Percentiles rank a stretch among this genome's conserved stretches.
Conservation (phyloP, 306 rosid species). For the Myrica gale region DNA sequence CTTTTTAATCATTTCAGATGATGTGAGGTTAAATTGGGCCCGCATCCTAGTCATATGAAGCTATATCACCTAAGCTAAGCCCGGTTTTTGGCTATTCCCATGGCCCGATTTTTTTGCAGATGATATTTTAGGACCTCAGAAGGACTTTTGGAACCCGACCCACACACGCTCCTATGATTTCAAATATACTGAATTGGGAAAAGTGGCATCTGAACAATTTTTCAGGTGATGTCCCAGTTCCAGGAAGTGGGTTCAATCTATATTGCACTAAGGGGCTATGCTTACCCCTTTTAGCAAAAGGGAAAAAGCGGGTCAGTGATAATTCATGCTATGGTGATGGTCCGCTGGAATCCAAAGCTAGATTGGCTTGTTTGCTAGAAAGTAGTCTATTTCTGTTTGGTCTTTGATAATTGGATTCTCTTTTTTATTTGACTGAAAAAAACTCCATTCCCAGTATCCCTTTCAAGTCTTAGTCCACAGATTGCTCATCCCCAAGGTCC, state of each 20-base stretch:
- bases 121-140: too few species aligned
- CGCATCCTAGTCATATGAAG: too few species aligned
- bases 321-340: background rate
- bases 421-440: background rate
- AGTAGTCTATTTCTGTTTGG: background rate
- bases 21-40: too few species aligned
- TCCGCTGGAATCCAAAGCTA: background rate
- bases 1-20: too few species aligned
- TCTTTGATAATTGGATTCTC: background rate
- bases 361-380: background rate
- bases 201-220: background rate
- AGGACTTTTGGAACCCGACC: background rate
- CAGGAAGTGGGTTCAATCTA: background rate
- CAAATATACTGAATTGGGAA: background rate
- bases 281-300: background rate
- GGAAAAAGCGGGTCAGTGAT: background rate
- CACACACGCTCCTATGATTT: background rate
- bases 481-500: background rate
- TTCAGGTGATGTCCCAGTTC: slow-evolving; percentile 11
- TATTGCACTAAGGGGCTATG: background rate
- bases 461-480: background rate
- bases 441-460: background rate
- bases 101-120: too few species aligned
- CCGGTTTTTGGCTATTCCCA: too few species aligned
- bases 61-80: too few species aligned